Conservation (phyloP, 73 alveolate genomes). For the Paramecium bursaria region DNA sequence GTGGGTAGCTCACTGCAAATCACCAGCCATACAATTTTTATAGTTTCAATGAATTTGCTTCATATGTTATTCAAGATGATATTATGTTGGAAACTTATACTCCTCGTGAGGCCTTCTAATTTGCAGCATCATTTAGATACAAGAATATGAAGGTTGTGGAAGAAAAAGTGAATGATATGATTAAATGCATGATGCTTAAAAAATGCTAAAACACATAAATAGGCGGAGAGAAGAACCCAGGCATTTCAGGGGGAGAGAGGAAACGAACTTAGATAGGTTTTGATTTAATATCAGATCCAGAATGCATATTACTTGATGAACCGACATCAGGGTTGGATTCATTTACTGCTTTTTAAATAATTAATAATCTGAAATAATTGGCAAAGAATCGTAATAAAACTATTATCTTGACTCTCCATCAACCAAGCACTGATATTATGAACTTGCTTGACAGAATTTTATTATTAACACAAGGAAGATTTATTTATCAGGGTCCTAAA, state of each 20-base stretch:
- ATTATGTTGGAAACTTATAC: conserved; percentile 66
- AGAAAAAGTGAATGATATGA: not conserved
- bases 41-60: conserved; percentile 53
- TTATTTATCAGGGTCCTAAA: conserved; percentile 65
- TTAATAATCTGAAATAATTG: conserved; percentile 55
- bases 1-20: not conserved
- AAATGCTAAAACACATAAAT: not conserved
- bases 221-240: conserved; percentile 66
- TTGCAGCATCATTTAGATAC: conserved; percentile 74
- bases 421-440: conserved; percentile 75
- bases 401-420: conserved; percentile 76
- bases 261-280: conserved; percentile 52
- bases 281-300: conserved; percentile 52
- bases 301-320: conserved; percentile 20
- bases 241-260: conserved; percentile 55
- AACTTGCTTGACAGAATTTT: conserved; percentile 74
- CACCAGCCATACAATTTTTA: not conserved
- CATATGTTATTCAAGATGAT: conserved; percentile 78
- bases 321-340: conserved; percentile 64
- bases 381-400: conserved; percentile 72
- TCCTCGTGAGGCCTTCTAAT: conserved; percentile 71
- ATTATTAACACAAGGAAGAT: conserved; percentile 72
- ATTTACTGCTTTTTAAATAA: conserved; percentile 45
- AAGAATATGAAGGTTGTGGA: conserved; percentile 52
- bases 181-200: conserved; percentile 11